A percentile compares a stretch with the other conserved stretches of the same genome.
phyloP scores from a whole-genome alignment of 2,329 filamentous ascomycete species.

The Ceratocystis albifundus region DNA sequence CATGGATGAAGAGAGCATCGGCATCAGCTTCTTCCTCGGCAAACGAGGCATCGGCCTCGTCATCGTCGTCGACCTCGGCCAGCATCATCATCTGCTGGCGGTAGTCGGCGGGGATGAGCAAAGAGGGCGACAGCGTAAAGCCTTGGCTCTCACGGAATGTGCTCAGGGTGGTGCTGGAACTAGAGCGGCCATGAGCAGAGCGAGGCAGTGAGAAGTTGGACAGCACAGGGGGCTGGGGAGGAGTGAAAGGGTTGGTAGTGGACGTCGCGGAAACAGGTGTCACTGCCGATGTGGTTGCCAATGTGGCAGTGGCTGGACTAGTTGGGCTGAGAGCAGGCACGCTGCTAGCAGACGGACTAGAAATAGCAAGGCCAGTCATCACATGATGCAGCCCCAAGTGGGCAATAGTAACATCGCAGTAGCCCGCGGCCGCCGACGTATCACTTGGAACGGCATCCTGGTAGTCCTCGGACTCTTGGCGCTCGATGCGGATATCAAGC shows the following conservation, averaged over 20 bases:
- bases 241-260: conserved; percentile 36
- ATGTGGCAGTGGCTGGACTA: conserved; percentile 30
- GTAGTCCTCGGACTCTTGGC: conserved; percentile 21
- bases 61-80: conserved; percentile 20
- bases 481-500: conserved; percentile 32
- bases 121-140: conserved; percentile 48
- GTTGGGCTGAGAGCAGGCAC: conserved; percentile 40
- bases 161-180: conserved; percentile 36
- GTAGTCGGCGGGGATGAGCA: conserved; percentile 51
- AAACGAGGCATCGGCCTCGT: conserved; percentile 22
- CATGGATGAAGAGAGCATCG: conserved; percentile 24
- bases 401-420: conserved; percentile 28
- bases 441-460: neutral
- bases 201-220: conserved; percentile 45
- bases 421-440: neutral
- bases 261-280: neutral
- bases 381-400: conserved; percentile 23
- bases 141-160: conserved; percentile 49
- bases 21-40: conserved; percentile 22
- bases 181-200: conserved; percentile 32
- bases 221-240: conserved; percentile 30
- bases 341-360: conserved; percentile 32
- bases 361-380: conserved; percentile 18
- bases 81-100: conserved; percentile 26
- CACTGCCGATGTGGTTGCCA: conserved; percentile 26